Evolutionary conservation across 495 filamentous ascomycete species (phyloP), one percentile per base, ranked within the genome.

Genomic region (Glarea lozoyensis): DNA sequence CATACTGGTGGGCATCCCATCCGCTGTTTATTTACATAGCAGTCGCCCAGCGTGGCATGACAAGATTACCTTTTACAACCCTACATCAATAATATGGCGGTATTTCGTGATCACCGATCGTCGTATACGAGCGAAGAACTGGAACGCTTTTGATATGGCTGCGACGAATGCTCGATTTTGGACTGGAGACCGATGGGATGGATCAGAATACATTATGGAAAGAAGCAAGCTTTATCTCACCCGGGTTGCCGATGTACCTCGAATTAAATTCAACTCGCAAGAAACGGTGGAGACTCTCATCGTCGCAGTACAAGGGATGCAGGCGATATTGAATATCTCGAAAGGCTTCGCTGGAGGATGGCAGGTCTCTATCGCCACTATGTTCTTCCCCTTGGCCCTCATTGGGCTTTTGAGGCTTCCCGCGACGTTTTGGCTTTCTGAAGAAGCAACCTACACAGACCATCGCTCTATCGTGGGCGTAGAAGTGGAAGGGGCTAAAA

Each of bases 41-140:
- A 21, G 17, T 6, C 3, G 10, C 11, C 40, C 29, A 11, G 6
- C 6, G 32, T 46, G 54, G 44, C 39, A 57, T 45, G 37, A 54
- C 17, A 35, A 40, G 13, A 45, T 56, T 34, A 31, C 47, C 27
- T 50, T 47, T 18, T 61, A 50, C 38, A 60, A 58, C 32, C 60
- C 60, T 0, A 53, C 49, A 6, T 52, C 60, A 7, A 60, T 61
- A 2, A 12, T 61, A 4, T 63, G 54, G 54, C 50, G 60, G 6
- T 63, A 61, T 45, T 46, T 50, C 11, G 54, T 49, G n/a, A 58
- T 61, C 32, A 37, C 49, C 2, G 52, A 55, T 42, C 32, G 59
- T 4, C 54, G 59, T 7, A 48, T 57, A 21, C 46, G 59, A 10
- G 52, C 59, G 3, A 37, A 15, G n/a, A 2, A 35, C 0, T 59